Evolutionary conservation across 352 stramenopile genomes (phyloP).

Genomic region (Globisporangium radiosum): DNA sequence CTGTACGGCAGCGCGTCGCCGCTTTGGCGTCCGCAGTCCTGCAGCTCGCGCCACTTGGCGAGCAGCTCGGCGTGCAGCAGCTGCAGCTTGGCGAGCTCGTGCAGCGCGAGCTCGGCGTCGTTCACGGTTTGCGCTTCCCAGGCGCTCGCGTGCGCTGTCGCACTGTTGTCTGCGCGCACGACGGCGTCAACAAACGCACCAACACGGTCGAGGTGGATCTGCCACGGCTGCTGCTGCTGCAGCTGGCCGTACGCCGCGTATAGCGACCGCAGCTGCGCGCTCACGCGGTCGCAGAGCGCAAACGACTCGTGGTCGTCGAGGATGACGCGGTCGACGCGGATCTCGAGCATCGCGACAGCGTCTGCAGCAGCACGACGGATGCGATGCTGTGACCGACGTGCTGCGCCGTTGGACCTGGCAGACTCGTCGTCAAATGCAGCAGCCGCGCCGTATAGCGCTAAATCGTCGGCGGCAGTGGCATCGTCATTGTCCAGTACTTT

Average conservation of each 20-base stretch:
- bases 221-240: slow-evolving; percentile 47
- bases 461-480: too few relatives aligned
- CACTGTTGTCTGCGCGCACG: background rate
- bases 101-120: slow-evolving; percentile 34
- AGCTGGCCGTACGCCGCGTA: slow-evolving; percentile 46
- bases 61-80: slow-evolving; percentile 54
- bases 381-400: too few relatives aligned
- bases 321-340: slow-evolving; percentile 48
- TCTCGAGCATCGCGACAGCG: slow-evolving; percentile 26
- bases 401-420: too few relatives aligned
- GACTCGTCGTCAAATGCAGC: background rate
- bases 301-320: slow-evolving; percentile 78
- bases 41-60: slow-evolving; percentile 41
- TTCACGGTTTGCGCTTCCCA: slow-evolving; percentile 16
- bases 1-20: background rate
- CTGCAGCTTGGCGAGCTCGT: slow-evolving; percentile 35
- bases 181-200: slow-evolving; percentile 30
- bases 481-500: too few relatives aligned
- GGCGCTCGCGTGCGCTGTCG: background rate
- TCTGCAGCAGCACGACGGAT: background rate
- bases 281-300: slow-evolving; percentile 52
- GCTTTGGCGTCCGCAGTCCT: slow-evolving; percentile 24
- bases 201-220: slow-evolving; percentile 33
- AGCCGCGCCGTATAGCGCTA: too few relatives aligned
- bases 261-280: slow-evolving; percentile 49